A percentile compares a stretch with the other conserved stretches of the same genome.
These are phyloP conservation scores for Arthrobotrys pseudoclavata DNA, from an alignment of 2,329 filamentous ascomycete species.

Conservation along the genomic window DNA sequence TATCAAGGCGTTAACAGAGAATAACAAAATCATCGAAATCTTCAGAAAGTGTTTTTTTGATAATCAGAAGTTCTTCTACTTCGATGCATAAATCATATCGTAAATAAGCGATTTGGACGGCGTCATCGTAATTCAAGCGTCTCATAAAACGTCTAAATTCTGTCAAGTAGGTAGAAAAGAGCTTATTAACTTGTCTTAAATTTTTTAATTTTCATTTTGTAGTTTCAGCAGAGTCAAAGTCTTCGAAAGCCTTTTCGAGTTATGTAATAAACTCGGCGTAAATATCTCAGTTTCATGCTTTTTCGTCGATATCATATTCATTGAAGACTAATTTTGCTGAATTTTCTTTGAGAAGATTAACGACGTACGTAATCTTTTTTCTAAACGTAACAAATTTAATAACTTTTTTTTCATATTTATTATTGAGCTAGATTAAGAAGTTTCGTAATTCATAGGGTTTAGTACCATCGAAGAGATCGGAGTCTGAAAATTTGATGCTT, in stretches of 20 bases:
- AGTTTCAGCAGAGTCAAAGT: not conserved
- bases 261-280: slow-evolving; percentile 2
- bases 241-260: not conserved
- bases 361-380: not conserved
- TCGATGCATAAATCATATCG: not conserved
- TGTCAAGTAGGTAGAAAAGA: not conserved
- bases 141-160: slow-evolving; percentile 1
- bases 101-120: not conserved
- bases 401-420: slow-evolving; percentile 14
- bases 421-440: not conserved
- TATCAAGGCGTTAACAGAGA: not conserved
- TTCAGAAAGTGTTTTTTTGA: not conserved
- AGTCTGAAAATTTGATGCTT: slow-evolving; percentile 8
- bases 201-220: not conserved
- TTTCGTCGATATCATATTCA: not conserved
- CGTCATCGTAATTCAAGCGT: slow-evolving; percentile 10
- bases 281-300: not conserved
- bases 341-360: not conserved
- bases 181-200: slow-evolving; percentile 1
- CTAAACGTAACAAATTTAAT: not conserved
- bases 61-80: slow-evolving; percentile 4
- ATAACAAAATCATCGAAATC: slow-evolving; percentile 2
- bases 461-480: not conserved
- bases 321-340: not conserved
- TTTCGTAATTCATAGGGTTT: slow-evolving; percentile 2